Base-by-base conservation (phyloP, 352 stramenopile genomes). In the Phytopythium boreale region DNA sequence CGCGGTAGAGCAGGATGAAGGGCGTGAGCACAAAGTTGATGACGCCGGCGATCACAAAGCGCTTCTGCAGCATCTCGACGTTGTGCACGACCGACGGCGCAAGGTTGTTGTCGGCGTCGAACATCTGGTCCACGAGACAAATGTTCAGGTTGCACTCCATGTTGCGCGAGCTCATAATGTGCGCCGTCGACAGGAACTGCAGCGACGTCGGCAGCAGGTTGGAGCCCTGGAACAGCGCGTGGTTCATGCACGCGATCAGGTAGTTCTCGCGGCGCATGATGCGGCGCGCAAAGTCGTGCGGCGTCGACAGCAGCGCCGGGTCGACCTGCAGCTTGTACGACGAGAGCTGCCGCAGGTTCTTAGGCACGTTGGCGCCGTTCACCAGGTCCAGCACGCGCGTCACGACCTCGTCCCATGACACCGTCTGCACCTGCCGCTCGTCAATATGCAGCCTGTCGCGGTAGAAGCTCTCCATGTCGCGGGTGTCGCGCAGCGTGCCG, bases 231-330 rank as follows among this genome's bases (percentile, higher is more conserved):
- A 99, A 90, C 17, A 99, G 74, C 29, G 88, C 76, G 58, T 96
- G 82, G 77, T 99, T 99, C 79, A 99, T 97, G 67, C 98, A 96
- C 14, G 95, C 96, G 62, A 99, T 97, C 20, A 99, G 71, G 73
- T 98, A 99, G 76, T 99, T 99, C 59, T 99, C 97, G 49, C 97
- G 92, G 6, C 97, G 88, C 88, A 99, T 97, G 73, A 99, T 99
- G 52, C 98, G 92, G 61, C 93, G 80, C 1, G 97, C 95, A 64
- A 99, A 90, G 66, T 97, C 88, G 29, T 97, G 90, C 9, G 90
- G 77, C 31, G 84, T 90, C 34, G 76, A 75, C 19, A 95, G 64
- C 50, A 97, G 69, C 47, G 75, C 64, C 52, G 93, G 88, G 27
- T 95, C 76, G 57, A 96, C 82, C 53, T 95, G 87, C 27, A 97